Base-by-base conservation (phyloP, 495 filamentous ascomycete species). In the Parathielavia hyrcaniae region DNA sequence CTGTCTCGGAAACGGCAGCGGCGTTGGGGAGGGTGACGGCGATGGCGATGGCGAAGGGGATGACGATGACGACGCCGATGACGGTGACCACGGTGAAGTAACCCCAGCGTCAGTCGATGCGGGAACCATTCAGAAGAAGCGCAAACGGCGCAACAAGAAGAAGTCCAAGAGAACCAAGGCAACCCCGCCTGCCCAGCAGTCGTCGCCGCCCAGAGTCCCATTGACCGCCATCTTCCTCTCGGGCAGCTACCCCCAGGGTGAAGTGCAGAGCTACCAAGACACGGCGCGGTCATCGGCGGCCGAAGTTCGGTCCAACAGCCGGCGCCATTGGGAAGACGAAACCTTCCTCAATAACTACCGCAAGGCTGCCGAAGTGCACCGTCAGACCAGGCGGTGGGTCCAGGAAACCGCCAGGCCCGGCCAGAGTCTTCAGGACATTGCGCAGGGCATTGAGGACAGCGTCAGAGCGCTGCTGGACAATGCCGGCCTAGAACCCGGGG, bases 361-460 rank as follows among this genome's bases (percentile, higher is more conserved):
- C 63, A 83, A 95, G 54, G 91, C 84, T 51, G 87, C 90, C 35
- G 91, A 96, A 72, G 80, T 88, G 10, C 91, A 96, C 65, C 86
- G 91, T 51, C 90, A 96, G 72, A 87, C 90, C 58, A 86, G 91
- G 61, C 83, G 87, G 63, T 90, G 85, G 79, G 89, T 85, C 6
- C 86, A 88, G 75, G 83, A 85, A 69, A 83, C 78, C 60, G 87
- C 89, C 70, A 87, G 87, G 73, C 91, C 91, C 4, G 91, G 91
- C 49, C 79, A 86, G 73, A 83, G 81, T n/a, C 74, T 96, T 68
- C 87, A 80, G 12, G 83, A 89, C 63, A 87, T 96, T 64, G 88
- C 89, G 39, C 80, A 90, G 59, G 87, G 86, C 5, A 93, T 96
- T 55, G 91, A 96, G 67, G 84, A 93, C 66, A 80, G 85, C 52